Percentiles rank a stretch among this genome's conserved stretches.
Conservation (phyloP, 1,284 basidiomycete genomes). For the Cryptococcus sp. region DNA sequence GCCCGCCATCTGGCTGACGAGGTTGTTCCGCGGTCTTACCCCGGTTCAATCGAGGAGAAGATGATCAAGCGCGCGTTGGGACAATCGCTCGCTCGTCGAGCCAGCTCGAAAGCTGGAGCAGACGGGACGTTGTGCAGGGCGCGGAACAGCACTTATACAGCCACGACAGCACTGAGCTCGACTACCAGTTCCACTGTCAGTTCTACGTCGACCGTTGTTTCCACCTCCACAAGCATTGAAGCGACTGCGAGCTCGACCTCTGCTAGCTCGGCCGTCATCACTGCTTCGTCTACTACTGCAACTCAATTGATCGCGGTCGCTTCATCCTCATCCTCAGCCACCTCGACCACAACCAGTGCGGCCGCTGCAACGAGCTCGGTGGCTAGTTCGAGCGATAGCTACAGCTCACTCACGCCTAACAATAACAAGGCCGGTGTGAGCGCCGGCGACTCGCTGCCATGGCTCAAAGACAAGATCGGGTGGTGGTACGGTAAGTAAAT, state of each 20-base stretch:
- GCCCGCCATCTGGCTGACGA: slow-evolving; percentile 4
- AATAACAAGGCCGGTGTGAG: slow-evolving; percentile 50
- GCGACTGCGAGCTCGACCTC: not conserved
- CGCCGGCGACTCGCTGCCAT: slow-evolving; percentile 31
- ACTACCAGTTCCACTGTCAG: not conserved
- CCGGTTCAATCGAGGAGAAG: slow-evolving; percentile 18
- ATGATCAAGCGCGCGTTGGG: slow-evolving; percentile 15
- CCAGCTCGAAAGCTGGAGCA: not conserved
- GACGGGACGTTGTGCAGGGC: slow-evolving; percentile 16
- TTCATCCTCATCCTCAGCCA: slow-evolving; percentile 1
- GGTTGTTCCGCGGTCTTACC: not conserved
- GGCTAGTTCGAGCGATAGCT: slow-evolving; percentile 2
- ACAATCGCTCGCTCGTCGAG: slow-evolving; percentile 10
- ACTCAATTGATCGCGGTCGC: slow-evolving; percentile 6
- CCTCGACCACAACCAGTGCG: slow-evolving; percentile 7
- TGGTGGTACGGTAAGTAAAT: slow-evolving; percentile 50
- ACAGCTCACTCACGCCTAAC: slow-evolving; percentile 29
- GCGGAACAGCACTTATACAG: slow-evolving; percentile 1
- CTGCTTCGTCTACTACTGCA: slow-evolving; percentile 10
- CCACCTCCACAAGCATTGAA: not conserved
- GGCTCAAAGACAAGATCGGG: slow-evolving; percentile 38
- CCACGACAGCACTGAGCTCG: slow-evolving; percentile 4
- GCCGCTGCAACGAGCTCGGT: slow-evolving; percentile 18
- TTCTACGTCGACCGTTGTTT: not conserved
- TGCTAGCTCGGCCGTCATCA: slow-evolving; percentile 4